A percentile compares a stretch with the other conserved stretches of the same genome.
Evolutionary conservation across 495 filamentous ascomycete species (phyloP).

Genomic region (Daldinia loculata): DNA sequence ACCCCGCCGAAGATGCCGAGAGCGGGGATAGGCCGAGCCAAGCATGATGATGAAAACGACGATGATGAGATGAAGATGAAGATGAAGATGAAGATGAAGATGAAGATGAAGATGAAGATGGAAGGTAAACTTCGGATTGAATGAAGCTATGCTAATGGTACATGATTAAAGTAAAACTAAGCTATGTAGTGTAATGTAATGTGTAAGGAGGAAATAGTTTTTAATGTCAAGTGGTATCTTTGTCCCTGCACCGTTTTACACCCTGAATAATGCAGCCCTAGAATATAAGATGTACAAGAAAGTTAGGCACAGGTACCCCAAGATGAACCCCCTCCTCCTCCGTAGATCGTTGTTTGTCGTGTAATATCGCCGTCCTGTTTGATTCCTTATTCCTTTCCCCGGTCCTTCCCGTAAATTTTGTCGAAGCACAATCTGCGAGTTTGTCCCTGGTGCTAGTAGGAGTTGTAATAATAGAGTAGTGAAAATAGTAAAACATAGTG

Average conservation of each 20-base stretch:
- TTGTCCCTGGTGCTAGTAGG: not conserved
- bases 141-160: not conserved
- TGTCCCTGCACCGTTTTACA: slow-evolving; percentile 33
- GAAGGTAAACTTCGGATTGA: not conserved
- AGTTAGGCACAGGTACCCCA: slow-evolving; percentile 12
- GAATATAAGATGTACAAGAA: slow-evolving; percentile 32
- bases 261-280: slow-evolving; percentile 36
- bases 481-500: not conserved
- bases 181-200: not conserved
- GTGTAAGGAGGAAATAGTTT: not conserved
- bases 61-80: not conserved
- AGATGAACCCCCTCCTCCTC: slow-evolving; percentile 7
- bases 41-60: not conserved
- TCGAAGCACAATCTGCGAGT: not conserved
- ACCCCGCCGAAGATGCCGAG: not conserved
- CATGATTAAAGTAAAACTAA: not conserved
- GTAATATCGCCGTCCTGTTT: not conserved
- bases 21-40: not conserved
- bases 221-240: slow-evolving; percentile 40
- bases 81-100: not conserved
- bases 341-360: slow-evolving; percentile 1
- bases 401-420: not conserved
- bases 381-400: not conserved
- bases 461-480: not conserved
- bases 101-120: not conserved